Evolutionary conservation across 192 early-diverging fungal genomes (phyloP), one percentile per base, ranked within the genome.

Genomic region (Coemansia guatemalensis): DNA sequence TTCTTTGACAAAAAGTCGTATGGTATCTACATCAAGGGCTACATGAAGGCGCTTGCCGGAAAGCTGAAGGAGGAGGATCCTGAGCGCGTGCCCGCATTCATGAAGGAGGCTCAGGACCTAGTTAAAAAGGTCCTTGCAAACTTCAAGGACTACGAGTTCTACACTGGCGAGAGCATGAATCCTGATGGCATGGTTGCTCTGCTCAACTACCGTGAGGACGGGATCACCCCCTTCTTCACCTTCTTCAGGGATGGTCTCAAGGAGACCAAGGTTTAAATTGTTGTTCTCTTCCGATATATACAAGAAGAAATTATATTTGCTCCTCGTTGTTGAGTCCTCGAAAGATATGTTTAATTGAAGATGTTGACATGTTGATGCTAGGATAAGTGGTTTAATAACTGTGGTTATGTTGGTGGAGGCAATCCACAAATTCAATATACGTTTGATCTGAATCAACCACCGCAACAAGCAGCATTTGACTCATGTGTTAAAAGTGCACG

Each of bases 161-260:
- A 87, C 89, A 85, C 82, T 62, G 91, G 92, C 65, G 90, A 92
- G 84, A 74, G 68, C 71, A 93, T 93, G 92, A 78, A 93, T 83
- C 89, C 90, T 68, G 90, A 94, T 50, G 92, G 90, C 61, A 90
- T 90, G 86, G 83, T 95, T 53, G 85, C 86, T 74, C 84, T 95
- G 51, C 88, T 97, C 60, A 97, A 95, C 91, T 94, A 95, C 90
- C 91, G 93, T 56, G 91, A 93, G 80, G 93, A 97, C 83, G 93
- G 93, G 68, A 74, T 87, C 64, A 95, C 95, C 29, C 95, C 95
- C 59, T 97, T 83, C 88, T 86, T 97, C 67, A 89, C 89, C 58
- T 90, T 92, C 85, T 93, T 93, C 88, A 93, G 88, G 83, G 88
- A 93, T 72, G 92, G 91, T 75, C 82, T 97, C 65, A 85, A 83